phyloP scores from a whole-genome alignment of 2,329 filamentous ascomycete genomes.

The Westerdykella ornata region DNA sequence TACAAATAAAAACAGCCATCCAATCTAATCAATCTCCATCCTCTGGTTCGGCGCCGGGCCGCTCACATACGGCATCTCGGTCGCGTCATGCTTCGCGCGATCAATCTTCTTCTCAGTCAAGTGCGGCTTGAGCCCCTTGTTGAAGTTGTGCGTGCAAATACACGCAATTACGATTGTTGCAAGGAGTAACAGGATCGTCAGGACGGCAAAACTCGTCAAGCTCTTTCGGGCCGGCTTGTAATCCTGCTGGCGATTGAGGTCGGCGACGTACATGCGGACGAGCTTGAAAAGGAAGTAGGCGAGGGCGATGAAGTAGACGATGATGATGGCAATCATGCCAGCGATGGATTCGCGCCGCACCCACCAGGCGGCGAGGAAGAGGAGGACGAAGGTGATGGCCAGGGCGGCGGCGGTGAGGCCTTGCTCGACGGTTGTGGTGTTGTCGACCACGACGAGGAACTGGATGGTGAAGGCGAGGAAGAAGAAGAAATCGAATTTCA shows the following conservation, averaged over 20 bases:
- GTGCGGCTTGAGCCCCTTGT: slow-evolving; percentile 81
- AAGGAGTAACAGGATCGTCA: slow-evolving; percentile 83
- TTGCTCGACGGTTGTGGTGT: slow-evolving; percentile 65
- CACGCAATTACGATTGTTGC: slow-evolving; percentile 82
- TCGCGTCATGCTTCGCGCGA: slow-evolving; percentile 46
- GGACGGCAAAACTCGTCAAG: slow-evolving; percentile 86
- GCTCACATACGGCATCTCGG: slow-evolving; percentile 45
- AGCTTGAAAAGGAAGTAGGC: slow-evolving; percentile 98
- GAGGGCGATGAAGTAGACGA: slow-evolving; percentile 80
- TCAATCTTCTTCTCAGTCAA: slow-evolving; percentile 56
- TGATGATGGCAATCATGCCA: slow-evolving; percentile 71
- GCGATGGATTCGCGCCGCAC: slow-evolving; percentile 73
- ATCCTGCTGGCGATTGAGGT: slow-evolving; percentile 41
- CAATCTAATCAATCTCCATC: slow-evolving; percentile 36
- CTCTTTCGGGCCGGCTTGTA: slow-evolving; percentile 78
- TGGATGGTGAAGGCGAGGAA: slow-evolving; percentile 98
- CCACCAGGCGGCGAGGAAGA: slow-evolving; percentile 77
- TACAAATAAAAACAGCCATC: no score
- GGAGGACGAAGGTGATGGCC: slow-evolving; percentile 81
- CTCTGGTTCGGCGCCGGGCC: slow-evolving; percentile 40
- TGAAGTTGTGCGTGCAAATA: slow-evolving; percentile 85
- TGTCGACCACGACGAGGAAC: slow-evolving; percentile 83
- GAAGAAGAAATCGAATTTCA: slow-evolving; percentile 99
- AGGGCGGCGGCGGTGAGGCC: slow-evolving; percentile 83
- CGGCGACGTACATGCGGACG: slow-evolving; percentile 77